Evolutionary conservation across 148 eudicot genomes (phyloP), one percentile per base, ranked within the genome.

Genomic region (Chenopodium suecicum): DNA sequence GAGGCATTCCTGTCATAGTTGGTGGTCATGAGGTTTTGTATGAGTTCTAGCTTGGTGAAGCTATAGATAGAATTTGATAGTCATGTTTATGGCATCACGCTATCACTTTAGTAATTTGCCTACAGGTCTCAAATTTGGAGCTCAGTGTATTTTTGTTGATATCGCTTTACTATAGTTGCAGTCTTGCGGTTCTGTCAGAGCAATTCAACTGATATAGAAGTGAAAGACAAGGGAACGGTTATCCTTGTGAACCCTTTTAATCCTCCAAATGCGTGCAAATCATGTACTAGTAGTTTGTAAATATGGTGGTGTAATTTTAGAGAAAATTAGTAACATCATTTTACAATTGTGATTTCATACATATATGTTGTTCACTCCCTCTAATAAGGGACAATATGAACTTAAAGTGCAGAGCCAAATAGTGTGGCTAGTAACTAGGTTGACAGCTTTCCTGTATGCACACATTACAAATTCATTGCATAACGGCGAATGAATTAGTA

Each of bases 31-130:
- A 41, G 56, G 23, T 48, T 27, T 70, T 41, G 11, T 34, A 46
- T 50, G 75, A 50, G 75, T 11, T 50, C 44, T 65, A 50, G 58
- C 74, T 67, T 79, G 56, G 11, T 54, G 67, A 65, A 54, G 31
- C 27, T 17, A 27, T 2, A 48, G 7, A 23, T 73, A 23, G 11
- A 4, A 25, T 20, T n/a, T 64, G 41, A 4, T 72, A 9, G 20
- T 67, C 52, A 32, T 75, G 41, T 27, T n/a, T 67, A 32, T 1
- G 56, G 58, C 11, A 20, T 19, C n/a, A 50, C 6, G 4, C 11
- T 11, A 27, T 56, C 5, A 17, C 29, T 60, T 60, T n/a, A 17
- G 27, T 56, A 37, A 70, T 41, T 56, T 79, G 56, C 4, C 19
- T 52, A 32, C 74, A 17, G 9, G 48, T 52, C 31, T 70, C 64